Percentiles rank a stretch among this genome's conserved stretches.
These are phyloP conservation scores for Thielaviopsis euricoi DNA, from an alignment of 2,329 filamentous ascomycete genomes.

Conservation along the genomic window DNA sequence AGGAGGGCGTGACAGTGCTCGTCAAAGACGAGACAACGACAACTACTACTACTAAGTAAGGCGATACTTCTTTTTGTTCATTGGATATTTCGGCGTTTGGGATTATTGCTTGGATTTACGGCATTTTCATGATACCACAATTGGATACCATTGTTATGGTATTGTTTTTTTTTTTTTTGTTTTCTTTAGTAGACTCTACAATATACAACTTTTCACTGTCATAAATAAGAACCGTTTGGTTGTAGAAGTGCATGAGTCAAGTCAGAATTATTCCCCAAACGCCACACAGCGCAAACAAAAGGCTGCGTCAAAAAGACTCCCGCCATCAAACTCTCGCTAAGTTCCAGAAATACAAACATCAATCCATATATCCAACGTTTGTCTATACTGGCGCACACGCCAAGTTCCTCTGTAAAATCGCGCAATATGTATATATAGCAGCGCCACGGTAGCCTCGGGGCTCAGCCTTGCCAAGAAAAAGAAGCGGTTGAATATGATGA, in stretches of 20 bases:
- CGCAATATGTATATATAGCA: background rate
- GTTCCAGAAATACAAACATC: background rate
- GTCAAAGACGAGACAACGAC: background rate
- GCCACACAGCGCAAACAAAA: background rate
- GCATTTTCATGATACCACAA: conserved; percentile 9
- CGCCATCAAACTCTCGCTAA: background rate
- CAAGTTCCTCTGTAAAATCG: background rate
- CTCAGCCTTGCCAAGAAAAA: background rate
- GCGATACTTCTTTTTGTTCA: background rate
- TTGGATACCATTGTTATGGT: background rate
- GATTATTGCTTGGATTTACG: background rate
- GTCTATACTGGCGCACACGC: background rate
- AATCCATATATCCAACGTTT: too few relatives aligned
- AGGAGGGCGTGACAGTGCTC: background rate
- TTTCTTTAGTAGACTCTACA: background rate
- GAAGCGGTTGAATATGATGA: background rate
- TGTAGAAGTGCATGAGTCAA: background rate
- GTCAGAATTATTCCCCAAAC: background rate
- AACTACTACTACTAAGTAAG: background rate
- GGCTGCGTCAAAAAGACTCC: background rate
- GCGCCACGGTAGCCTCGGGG: background rate
- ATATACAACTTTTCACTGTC: background rate
- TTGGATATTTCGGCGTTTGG: background rate
- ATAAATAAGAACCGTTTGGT: background rate
- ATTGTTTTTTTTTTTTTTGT: too few relatives aligned